Conservation (phyloP, 2,329 filamentous ascomycete genomes). For the Xylaria sp. region DNA sequence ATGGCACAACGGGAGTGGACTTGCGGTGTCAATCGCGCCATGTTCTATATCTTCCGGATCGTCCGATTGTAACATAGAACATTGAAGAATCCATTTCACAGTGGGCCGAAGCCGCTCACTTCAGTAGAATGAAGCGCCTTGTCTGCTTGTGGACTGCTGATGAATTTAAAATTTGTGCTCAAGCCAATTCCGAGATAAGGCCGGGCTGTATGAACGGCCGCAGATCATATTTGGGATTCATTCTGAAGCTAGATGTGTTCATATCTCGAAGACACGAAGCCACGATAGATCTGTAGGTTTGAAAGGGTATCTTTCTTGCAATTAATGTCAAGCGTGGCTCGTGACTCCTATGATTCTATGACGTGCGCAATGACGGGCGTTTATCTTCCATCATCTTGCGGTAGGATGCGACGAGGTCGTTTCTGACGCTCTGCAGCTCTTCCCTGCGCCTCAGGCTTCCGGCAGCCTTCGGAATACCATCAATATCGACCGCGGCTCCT, state of each 20-base stretch:
- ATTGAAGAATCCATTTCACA: no score
- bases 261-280: neutral
- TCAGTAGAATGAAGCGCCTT: no score
- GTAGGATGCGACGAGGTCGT: conserved; percentile 74
- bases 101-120: no score
- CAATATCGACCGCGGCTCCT: conserved; percentile 67
- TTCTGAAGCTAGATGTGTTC: neutral
- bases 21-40: neutral
- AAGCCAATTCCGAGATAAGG: neutral
- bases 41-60: no score
- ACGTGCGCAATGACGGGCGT: conserved; percentile 28
- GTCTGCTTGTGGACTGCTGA: no score
- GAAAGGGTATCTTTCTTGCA: conserved; percentile 14
- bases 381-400: conserved; percentile 66
- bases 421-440: conserved; percentile 69
- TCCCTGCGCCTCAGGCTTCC: conserved; percentile 74
- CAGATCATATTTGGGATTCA: neutral
- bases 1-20: neutral
- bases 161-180: no score
- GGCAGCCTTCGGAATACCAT: conserved; percentile 67
- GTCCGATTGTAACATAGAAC: no score
- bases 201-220: no score
- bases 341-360: conserved; percentile 8
- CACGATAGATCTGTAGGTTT: neutral
- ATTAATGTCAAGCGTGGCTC: neutral